phyloP scores from a whole-genome alignment of 2,329 filamentous ascomycete species.

The Aureobasidium sp. region DNA sequence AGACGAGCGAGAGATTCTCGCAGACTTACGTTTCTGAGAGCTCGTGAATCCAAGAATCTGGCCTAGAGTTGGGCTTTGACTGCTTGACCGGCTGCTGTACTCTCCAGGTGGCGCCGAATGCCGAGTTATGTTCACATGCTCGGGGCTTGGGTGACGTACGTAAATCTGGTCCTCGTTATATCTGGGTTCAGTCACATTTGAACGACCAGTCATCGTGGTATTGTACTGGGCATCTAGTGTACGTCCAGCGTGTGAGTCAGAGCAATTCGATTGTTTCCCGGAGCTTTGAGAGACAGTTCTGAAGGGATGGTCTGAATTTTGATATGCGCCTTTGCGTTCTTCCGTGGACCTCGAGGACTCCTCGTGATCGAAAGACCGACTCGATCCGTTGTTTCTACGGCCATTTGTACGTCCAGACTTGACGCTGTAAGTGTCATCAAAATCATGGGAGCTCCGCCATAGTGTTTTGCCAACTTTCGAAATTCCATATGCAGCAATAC shows the following conservation, averaged over 20 bases:
- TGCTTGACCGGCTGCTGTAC: slow-evolving; percentile 37
- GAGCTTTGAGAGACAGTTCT: background rate
- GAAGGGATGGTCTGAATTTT: background rate
- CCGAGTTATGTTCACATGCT: background rate
- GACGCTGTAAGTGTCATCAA: slow-evolving; percentile 55
- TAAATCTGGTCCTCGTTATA: slow-evolving; percentile 1
- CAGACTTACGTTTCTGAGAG: slow-evolving; percentile 18
- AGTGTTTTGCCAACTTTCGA: slow-evolving; percentile 48
- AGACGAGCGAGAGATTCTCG: slow-evolving; percentile 17
- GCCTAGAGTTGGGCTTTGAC: slow-evolving; percentile 23
- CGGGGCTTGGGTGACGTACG: slow-evolving; percentile 4
- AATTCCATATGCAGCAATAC: slow-evolving; percentile 48
- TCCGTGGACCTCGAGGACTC: background rate
- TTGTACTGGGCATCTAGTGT: too few relatives aligned
- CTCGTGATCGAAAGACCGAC: background rate
- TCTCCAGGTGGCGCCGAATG: background rate
- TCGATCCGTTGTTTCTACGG: background rate
- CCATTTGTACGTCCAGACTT: slow-evolving; percentile 41
- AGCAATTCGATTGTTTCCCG: background rate
- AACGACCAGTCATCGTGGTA: too few relatives aligned
- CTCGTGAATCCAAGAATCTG: slow-evolving; percentile 23
- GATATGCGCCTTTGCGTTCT: background rate
- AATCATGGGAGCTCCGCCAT: slow-evolving; percentile 46
- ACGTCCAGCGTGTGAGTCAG: background rate
- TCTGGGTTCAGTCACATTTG: too few relatives aligned